phyloP scores from a whole-genome alignment of 2,329 filamentous ascomycete species.

The Ophiostoma montium region DNA sequence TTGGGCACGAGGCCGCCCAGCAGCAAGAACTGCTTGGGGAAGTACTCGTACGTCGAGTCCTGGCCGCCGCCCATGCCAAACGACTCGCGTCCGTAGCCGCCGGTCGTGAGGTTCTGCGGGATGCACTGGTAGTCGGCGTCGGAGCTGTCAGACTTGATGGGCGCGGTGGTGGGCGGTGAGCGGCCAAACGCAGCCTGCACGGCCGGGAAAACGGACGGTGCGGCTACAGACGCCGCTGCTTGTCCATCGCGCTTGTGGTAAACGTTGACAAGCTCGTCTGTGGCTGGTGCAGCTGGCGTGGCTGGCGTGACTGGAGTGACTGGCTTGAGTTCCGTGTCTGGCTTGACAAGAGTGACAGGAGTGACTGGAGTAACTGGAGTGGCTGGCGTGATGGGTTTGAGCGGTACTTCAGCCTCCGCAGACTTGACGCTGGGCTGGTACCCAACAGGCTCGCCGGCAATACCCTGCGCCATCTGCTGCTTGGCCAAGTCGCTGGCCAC shows the following conservation, averaged over 20 bases:
- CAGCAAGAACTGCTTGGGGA: slow-evolving; percentile 58
- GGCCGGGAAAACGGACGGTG: neutral
- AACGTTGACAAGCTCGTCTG: slow-evolving; percentile 6
- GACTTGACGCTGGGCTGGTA: slow-evolving; percentile 14
- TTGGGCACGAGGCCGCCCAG: slow-evolving; percentile 60
- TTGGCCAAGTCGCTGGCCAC: slow-evolving; percentile 22
- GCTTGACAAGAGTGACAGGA: too few species aligned
- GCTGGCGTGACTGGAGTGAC: too few species aligned
- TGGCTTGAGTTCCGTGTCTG: too few species aligned
- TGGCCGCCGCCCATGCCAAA: slow-evolving; percentile 51
- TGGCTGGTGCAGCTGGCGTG: too few species aligned
- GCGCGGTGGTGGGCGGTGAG: slow-evolving; percentile 6
- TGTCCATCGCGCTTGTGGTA: neutral
- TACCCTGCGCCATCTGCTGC: slow-evolving; percentile 19
- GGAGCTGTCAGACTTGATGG: slow-evolving; percentile 23
- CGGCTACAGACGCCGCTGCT: neutral
- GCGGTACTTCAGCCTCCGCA: too few species aligned
- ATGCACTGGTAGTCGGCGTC: slow-evolving; percentile 34
- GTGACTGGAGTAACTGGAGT: neutral
- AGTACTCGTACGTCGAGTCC: slow-evolving; percentile 60
- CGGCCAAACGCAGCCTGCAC: neutral
- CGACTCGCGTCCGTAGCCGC: slow-evolving; percentile 29
- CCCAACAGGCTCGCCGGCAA: slow-evolving; percentile 16
- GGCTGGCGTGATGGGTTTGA: too few species aligned
- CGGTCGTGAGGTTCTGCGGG: slow-evolving; percentile 42